Evolutionary conservation across 257 asterid genomes (phyloP).

Genomic region (Solanum pimpinellifolium): DNA sequence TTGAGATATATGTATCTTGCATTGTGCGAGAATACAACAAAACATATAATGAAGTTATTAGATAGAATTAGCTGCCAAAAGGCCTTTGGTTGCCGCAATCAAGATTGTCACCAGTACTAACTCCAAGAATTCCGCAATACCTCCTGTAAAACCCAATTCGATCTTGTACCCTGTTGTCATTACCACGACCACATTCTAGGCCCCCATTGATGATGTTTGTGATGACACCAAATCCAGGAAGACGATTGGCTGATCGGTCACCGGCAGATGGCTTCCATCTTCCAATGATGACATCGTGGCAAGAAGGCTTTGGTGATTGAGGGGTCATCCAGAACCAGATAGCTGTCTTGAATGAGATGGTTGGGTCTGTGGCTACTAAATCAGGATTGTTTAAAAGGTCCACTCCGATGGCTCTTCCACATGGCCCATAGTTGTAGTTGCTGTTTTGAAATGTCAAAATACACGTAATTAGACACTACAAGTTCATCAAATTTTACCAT

Average conservation of each 20-base stretch:
- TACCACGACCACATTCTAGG: slow-evolving; percentile 17
- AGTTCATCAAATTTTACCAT: neutral
- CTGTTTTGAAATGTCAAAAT: neutral
- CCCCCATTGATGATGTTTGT: slow-evolving; percentile 34
- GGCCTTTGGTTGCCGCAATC: slow-evolving; percentile 17
- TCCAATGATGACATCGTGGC: slow-evolving; percentile 22
- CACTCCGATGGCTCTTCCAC: slow-evolving; percentile 12
- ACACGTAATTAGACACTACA: neutral
- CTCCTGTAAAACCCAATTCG: slow-evolving; percentile 19
- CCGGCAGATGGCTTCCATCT: slow-evolving; percentile 6
- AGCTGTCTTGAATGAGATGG: slow-evolving; percentile 20
- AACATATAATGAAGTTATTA: neutral
- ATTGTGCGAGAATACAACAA: neutral
- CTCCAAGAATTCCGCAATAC: slow-evolving; percentile 10
- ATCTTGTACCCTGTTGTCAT: neutral
- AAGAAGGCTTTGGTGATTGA: slow-evolving; percentile 19
- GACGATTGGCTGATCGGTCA: slow-evolving; percentile 7
- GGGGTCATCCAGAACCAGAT: slow-evolving; percentile 36
- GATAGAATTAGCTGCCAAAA: neutral
- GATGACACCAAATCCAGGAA: slow-evolving; percentile 18
- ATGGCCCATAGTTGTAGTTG: slow-evolving; percentile 23
- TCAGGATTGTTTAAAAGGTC: slow-evolving; percentile 20
- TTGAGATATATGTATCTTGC: neutral
- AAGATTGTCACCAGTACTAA: slow-evolving; percentile 12
- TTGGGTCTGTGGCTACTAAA: slow-evolving; percentile 8